Evolutionary conservation across 2,329 filamentous ascomycete species (phyloP).

Genomic region (Madurella fahalii): DNA sequence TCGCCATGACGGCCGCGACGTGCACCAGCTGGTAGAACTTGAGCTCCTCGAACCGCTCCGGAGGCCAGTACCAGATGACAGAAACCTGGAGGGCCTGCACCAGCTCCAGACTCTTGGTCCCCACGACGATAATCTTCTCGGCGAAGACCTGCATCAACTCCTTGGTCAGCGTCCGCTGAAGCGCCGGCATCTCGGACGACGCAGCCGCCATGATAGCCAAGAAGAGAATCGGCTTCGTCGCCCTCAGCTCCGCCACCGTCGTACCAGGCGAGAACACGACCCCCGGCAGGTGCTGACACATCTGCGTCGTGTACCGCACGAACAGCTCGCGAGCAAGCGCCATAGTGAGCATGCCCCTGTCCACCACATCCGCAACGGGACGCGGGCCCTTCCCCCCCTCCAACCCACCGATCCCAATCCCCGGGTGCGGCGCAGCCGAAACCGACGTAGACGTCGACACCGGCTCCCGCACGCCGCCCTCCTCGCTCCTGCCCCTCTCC

Average conservation of each 20-base stretch:
- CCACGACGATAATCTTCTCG: slow-evolving; percentile 68
- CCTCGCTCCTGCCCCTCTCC: not conserved
- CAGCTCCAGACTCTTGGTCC: slow-evolving; percentile 78
- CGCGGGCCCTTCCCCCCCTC: slow-evolving; percentile 5
- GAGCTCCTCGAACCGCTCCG: slow-evolving; percentile 77
- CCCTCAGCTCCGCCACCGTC: slow-evolving; percentile 53
- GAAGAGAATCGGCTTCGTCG: slow-evolving; percentile 62
- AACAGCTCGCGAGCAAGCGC: slow-evolving; percentile 54
- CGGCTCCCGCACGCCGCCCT: not conserved
- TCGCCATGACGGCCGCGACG: slow-evolving; percentile 73
- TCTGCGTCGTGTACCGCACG: slow-evolving; percentile 54
- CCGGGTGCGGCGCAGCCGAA: slow-evolving; percentile 22
- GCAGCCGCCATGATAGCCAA: slow-evolving; percentile 66
- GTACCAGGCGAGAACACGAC: slow-evolving; percentile 55
- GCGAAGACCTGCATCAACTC: slow-evolving; percentile 71
- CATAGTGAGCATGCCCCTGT: slow-evolving; percentile 55
- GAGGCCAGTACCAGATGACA: slow-evolving; percentile 82
- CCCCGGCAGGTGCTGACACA: slow-evolving; percentile 58
- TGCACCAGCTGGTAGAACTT: slow-evolving; percentile 89
- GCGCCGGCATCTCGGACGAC: slow-evolving; percentile 50
- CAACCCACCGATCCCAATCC: not conserved
- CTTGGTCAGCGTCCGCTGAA: slow-evolving; percentile 60
- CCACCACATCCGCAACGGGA: slow-evolving; percentile 47
- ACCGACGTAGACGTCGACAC: not conserved
- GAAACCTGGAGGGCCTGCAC: slow-evolving; percentile 73